Evolutionary conservation across 345 rosid species (phyloP).

Genomic region (Aquilaria yunnanensis): DNA sequence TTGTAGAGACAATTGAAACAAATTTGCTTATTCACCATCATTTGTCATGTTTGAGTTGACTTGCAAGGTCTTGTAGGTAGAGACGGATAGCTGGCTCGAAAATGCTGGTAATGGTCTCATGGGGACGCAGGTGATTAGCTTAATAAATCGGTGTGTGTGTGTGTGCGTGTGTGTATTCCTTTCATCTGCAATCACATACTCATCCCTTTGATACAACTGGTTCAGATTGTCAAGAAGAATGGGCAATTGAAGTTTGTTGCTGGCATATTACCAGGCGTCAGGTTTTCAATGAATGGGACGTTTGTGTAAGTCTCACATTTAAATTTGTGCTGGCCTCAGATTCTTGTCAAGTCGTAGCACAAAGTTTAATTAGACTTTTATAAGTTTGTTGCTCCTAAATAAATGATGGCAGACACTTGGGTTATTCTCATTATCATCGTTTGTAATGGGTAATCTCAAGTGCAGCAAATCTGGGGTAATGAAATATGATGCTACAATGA

Average conservation of each 20-base stretch:
- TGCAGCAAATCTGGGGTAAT: slow-evolving; percentile 46
- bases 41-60: too few species aligned
- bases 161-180: not conserved
- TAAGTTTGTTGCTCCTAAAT: too few species aligned
- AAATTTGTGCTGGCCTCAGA: too few species aligned
- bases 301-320: slow-evolving; percentile 42
- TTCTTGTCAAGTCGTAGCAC: too few species aligned
- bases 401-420: too few species aligned
- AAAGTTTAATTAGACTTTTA: too few species aligned
- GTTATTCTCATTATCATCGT: too few species aligned
- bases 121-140: slow-evolving; percentile 67
- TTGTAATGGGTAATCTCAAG: not conserved
- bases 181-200: slow-evolving; percentile 2
- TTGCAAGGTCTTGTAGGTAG: slow-evolving; percentile 55
- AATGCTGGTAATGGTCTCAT: slow-evolving; percentile 93
- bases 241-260: slow-evolving; percentile 66
- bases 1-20: too few species aligned
- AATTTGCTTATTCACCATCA: too few species aligned
- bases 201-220: slow-evolving; percentile 4
- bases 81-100: slow-evolving; percentile 94
- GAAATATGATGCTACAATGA: slow-evolving; percentile 53
- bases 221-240: slow-evolving; percentile 54
- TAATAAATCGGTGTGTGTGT: not conserved
- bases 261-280: slow-evolving; percentile 61
- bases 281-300: slow-evolving; percentile 80